Base-by-base conservation (phyloP, 768 basidiomycete genomes). In the Leccinum variicolor region DNA sequence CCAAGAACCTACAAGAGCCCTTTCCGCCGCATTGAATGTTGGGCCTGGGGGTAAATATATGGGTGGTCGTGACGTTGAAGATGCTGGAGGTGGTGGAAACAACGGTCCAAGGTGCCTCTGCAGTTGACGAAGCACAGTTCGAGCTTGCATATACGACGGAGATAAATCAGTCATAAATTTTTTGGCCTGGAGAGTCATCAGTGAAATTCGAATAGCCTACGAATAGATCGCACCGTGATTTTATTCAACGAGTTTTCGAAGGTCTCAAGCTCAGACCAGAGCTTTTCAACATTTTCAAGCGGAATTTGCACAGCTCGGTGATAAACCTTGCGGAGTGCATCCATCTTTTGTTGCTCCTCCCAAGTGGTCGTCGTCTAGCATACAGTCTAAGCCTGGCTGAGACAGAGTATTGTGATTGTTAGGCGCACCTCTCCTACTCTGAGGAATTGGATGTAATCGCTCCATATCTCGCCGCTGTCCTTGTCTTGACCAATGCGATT, bases 331-430 rank as follows among this genome's bases (percentile, higher is more conserved):
- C 97, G 85, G 4, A 98, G 77, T 2, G 86, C 83, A 63, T 97
- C 96, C 89, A 94, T 94, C 71, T 94, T 93, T 68, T 96, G 92
- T 66, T 94, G 92, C 62, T 90, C 87, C 70, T 98, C 96, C 94
- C 95, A 98, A 19, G 93, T 92, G 25, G 88, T 90, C 13, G 81
- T 83, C 0, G 89, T 79, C 85, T 84, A 64, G 15, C 43, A 50
- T 54, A 11, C 49, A 25, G 31, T 21, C 39, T 62, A 34, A 69
- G 55, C 48, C 39, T 41, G 36, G 33, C 29, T 54, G 36, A 9
- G 3, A 17, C 13, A 26, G n/a, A 59, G 21, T 48, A 51, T 13
- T 17, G n/a, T 29, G 39, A n/a, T 14, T 14, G 14, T 29, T 43
- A 19, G 33, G 69, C 86, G 67, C 64, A 90, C 92, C 76, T 90